Evolutionary conservation across 2,329 filamentous ascomycete genomes (phyloP).

Genomic region (Harringtonia aguacate): DNA sequence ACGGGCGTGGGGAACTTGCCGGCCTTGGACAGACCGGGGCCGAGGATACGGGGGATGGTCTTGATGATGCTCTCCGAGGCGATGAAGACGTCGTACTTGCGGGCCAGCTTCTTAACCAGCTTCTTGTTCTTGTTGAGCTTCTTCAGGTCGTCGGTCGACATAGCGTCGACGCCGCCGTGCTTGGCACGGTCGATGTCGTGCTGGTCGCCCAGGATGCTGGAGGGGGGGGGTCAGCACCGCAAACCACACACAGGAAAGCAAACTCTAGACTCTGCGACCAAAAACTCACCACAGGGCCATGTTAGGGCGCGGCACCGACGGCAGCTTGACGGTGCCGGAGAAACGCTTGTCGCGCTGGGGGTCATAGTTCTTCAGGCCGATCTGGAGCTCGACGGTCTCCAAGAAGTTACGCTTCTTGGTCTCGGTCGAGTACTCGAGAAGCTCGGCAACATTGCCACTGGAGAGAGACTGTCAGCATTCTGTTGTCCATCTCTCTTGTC

Average conservation of each 20-base stretch:
- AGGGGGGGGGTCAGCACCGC: background rate
- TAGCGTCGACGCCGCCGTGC: conserved; percentile 96
- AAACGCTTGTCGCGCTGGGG: conserved; percentile 99
- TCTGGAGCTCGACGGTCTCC: conserved; percentile 33
- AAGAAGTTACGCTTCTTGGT: conserved; percentile 98
- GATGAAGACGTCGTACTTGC: conserved; percentile 99
- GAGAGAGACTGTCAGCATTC: conserved; percentile 4
- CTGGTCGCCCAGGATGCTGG: conserved; percentile 57
- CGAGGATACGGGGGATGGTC: conserved; percentile 99
- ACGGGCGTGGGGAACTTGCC: conserved; percentile 99
- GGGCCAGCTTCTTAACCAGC: conserved; percentile 99
- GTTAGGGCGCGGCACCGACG: conserved; percentile 71
- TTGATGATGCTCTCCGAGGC: conserved; percentile 97
- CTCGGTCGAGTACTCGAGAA: conserved; percentile 85
- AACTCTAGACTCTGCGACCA: background rate
- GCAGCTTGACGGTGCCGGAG: conserved; percentile 96
- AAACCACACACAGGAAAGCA: too few relatives aligned
- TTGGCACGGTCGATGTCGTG: conserved; percentile 99
- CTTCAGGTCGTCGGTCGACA: conserved; percentile 98
- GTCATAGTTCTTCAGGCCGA: conserved; percentile 98
- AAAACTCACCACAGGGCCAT: conserved; percentile 14
- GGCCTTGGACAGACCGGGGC: conserved; percentile 96
- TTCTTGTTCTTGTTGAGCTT: conserved; percentile 99
- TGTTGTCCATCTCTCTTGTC: background rate
- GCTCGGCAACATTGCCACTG: conserved; percentile 77